Percentiles rank a stretch among this genome's conserved stretches.
These are phyloP conservation scores for Lipomyces yamadae DNA, from an alignment of 805 yeast genomes.

Conservation along the genomic window DNA sequence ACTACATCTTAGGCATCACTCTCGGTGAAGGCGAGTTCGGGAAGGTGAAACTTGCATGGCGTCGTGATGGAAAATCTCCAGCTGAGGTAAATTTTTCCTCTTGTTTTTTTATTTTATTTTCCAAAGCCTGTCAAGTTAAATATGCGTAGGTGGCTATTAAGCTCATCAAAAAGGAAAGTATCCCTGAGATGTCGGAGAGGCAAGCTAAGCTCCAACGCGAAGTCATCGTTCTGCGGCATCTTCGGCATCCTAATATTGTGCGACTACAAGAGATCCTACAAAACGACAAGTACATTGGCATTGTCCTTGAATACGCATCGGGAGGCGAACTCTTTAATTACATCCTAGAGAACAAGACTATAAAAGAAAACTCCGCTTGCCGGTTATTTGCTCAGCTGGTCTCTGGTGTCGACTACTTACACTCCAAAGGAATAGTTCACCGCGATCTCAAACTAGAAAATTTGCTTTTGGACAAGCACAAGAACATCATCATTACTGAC, in stretches of 20 bases:
- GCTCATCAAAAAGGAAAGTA: constrained; percentile 82
- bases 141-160: constrained; percentile 93
- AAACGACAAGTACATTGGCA: constrained; percentile 93
- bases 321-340: constrained; percentile 97
- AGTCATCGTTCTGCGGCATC: constrained; percentile 81
- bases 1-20: constrained; percentile 88
- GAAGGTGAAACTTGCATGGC: constrained; percentile 95
- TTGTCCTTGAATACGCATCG: constrained; percentile 93
- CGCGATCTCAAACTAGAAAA: constrained; percentile 79
- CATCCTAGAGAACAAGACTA: constrained; percentile 80
- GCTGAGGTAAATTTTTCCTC: constrained; percentile 48
- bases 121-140: neutral
- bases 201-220: constrained; percentile 91
- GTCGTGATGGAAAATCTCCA: constrained; percentile 65
- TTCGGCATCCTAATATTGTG: constrained; percentile 91
- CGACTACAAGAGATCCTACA: constrained; percentile 89
- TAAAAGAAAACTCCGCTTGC: constrained; percentile 87
- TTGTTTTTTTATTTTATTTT: neutral
- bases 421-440: constrained; percentile 77
- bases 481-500: constrained; percentile 84
- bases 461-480: constrained; percentile 78
- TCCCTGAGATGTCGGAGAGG: constrained; percentile 82
- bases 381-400: constrained; percentile 89
- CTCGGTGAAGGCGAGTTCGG: constrained; percentile 99
- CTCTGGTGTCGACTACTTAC: constrained; percentile 90